Evolutionary conservation across 495 filamentous ascomycete genomes (phyloP), one percentile per base, ranked within the genome.

Genomic region (Parmelia sp.): DNA sequence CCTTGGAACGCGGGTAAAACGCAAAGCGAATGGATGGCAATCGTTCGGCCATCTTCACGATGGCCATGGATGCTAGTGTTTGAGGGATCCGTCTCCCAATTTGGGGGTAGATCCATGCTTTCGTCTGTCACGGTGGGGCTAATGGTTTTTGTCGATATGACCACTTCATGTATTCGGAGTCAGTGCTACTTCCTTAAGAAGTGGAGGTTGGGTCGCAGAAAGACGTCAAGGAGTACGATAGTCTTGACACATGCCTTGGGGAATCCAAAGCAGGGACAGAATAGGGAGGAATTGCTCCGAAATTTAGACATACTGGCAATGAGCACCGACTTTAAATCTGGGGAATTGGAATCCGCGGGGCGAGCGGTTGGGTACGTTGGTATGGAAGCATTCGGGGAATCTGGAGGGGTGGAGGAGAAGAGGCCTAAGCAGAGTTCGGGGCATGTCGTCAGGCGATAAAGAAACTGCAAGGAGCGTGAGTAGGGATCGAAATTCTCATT

Each of bases 371-470:
- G 49, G 75, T 82, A 76, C 75, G 70, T 77, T 76, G 68, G 71
- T 68, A 66, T 42, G 76, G 73, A 45, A 78, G 75, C 35, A 78
- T 68, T 42, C 71, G 76, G 61, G 81, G 70, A 40, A 74, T 76
- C 36, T 85, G 79, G 51, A 79, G 87, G 39, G 4, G 70, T 70
- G 37, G 75, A 76, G 65, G 83, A 88, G 75, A 88, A 96, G 63
- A 97, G 77, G 37, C 93, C 93, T 47, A 94, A 74, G 70, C 82
- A 87, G 45, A 96, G 82, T 68, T 92, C 88, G n/a, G 88, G 84
- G 71, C 89, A 93, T 68, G 78, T 79, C 21, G 80, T 83, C 21
- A 97, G 85, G 60, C 92, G 90, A 72, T 96, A 96, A 33, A 82
- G 75, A 68, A 96, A 88, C 93, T 96, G 61, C 36, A 36, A 51